phyloP scores from a whole-genome alignment of 129 eudicot genomes.

The Escallonia rubra region DNA sequence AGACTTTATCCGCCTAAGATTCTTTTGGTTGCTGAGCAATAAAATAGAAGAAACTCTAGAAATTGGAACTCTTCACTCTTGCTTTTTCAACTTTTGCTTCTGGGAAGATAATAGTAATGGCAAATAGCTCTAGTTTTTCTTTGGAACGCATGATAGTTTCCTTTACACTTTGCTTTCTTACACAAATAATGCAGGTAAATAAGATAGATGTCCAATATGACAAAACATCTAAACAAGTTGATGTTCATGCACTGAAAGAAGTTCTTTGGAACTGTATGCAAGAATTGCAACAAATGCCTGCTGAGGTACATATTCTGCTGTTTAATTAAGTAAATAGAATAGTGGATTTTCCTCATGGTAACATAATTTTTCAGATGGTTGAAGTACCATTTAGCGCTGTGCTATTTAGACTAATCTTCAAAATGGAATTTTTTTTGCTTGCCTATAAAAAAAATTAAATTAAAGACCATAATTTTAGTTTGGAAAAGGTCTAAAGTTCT shows the following conservation, averaged over 20 bases:
- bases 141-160: background rate
- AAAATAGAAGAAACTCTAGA: no score
- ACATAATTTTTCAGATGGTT: background rate
- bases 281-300: constrained; percentile 33
- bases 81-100: no score
- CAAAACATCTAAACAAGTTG: constrained; percentile 88
- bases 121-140: background rate
- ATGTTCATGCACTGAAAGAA: constrained; percentile 81
- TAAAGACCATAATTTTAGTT: no score
- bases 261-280: constrained; percentile 70
- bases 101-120: background rate
- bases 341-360: background rate
- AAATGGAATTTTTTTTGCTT: no score
- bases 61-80: no score
- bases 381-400: background rate
- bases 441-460: no score
- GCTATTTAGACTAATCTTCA: background rate
- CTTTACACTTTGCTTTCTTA: background rate
- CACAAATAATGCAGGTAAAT: constrained; percentile 42
- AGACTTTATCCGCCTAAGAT: no score
- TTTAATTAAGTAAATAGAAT: background rate
- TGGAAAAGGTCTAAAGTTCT: no score
- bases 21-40: no score
- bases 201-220: constrained; percentile 72
- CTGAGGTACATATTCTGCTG: constrained; percentile 31